These are phyloP conservation scores for Salix purpurea DNA, from an alignment of 345 rosid species.

Conservation along the genomic window DNA sequence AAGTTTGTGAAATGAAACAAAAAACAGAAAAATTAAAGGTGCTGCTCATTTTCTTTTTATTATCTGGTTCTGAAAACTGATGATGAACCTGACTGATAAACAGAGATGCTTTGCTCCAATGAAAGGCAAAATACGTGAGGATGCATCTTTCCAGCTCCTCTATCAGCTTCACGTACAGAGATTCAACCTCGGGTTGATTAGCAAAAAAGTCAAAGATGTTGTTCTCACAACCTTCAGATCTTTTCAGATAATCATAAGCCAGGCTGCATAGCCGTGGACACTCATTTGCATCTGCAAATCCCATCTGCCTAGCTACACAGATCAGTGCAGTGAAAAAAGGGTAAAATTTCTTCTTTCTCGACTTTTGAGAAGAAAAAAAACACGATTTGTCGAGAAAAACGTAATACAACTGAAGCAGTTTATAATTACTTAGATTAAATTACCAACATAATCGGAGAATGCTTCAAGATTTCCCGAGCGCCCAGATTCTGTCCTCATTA, in stretches of 20 bases:
- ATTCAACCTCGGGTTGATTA: constrained; percentile 55
- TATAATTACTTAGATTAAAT: not conserved
- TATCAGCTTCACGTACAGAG: constrained; percentile 75
- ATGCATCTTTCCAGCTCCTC: constrained; percentile 93
- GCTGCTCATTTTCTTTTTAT: no score
- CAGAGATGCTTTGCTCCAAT: constrained; percentile 73
- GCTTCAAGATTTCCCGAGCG: constrained; percentile 59
- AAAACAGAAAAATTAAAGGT: no score
- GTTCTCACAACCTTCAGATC: constrained; percentile 60
- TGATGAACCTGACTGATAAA: constrained; percentile 66
- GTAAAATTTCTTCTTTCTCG: not conserved
- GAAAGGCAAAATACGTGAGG: constrained; percentile 80
- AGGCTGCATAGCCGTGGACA: constrained; percentile 83
- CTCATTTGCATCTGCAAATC: constrained; percentile 64
- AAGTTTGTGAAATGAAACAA: no score
- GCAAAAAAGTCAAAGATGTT: constrained; percentile 64
- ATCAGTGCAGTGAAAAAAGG: no score
- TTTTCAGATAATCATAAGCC: constrained; percentile 74
- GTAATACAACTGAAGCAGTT: not conserved
- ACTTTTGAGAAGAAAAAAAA: not conserved
- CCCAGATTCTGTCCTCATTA: constrained; percentile 49
- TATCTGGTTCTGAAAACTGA: not conserved
- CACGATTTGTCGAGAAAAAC: not conserved
- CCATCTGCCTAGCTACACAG: constrained; percentile 76
- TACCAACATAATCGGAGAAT: constrained; percentile 90